Evolutionary conservation across 2,329 filamentous ascomycete genomes (phyloP).

Genomic region (Trichophyton benhamiae): DNA sequence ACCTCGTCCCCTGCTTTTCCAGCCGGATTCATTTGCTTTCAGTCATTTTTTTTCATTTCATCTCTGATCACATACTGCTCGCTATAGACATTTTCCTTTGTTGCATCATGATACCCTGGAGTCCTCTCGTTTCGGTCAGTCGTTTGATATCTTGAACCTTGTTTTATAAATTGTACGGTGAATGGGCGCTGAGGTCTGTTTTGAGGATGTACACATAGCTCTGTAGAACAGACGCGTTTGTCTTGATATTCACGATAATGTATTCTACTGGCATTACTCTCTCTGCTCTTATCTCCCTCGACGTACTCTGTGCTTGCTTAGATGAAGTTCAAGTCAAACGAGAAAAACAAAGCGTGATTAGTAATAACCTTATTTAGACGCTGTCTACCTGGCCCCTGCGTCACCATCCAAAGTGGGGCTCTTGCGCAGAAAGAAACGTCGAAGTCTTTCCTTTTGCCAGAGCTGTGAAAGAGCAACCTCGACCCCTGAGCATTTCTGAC

Average conservation of each 20-base stretch:
- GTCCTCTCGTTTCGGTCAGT: not conserved
- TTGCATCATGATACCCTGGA: slow-evolving; percentile 4
- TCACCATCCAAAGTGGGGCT: not conserved
- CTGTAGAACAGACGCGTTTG: not conserved
- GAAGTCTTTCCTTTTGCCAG: not conserved
- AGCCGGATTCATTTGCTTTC: not conserved
- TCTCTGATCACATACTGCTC: not conserved
- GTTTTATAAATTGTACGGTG: not conserved
- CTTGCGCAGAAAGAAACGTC: not conserved
- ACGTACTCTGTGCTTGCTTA: not conserved
- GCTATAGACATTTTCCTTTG: not conserved
- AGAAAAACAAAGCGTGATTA: not conserved
- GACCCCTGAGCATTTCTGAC: not conserved
- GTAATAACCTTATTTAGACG: slow-evolving; percentile 3
- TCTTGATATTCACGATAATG: not conserved
- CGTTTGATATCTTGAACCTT: not conserved
- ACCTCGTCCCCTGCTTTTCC: not conserved
- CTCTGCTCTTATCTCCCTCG: not conserved
- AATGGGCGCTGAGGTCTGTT: not conserved
- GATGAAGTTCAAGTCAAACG: not conserved
- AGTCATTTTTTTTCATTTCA: not conserved
- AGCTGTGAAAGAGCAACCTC: not conserved
- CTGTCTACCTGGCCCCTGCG: not conserved
- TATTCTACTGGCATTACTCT: not conserved
- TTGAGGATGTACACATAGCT: not conserved